Conservation (phyloP, 2,329 filamentous ascomycete genomes). For the Mariannaea elegans region DNA sequence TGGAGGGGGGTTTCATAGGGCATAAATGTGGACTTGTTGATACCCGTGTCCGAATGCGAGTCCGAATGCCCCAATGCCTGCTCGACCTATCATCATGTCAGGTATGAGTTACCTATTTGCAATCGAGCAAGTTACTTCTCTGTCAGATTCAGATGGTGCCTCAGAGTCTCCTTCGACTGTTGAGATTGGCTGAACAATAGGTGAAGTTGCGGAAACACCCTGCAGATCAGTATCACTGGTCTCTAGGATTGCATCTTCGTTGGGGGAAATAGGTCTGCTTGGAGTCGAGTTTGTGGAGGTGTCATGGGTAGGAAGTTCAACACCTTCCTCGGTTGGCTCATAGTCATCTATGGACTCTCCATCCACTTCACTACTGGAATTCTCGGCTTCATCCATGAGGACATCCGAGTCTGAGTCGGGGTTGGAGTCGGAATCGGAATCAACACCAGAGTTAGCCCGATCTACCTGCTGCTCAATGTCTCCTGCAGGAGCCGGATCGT, state of each 20-base stretch:
- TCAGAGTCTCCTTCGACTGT: slow-evolving; percentile 35
- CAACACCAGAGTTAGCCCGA: neutral
- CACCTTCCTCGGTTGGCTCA: slow-evolving; percentile 60
- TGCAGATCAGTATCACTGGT: slow-evolving; percentile 41
- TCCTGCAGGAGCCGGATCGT: neutral
- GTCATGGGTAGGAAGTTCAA: slow-evolving; percentile 25
- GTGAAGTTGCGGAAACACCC: slow-evolving; percentile 31
- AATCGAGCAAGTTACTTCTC: slow-evolving; percentile 55
- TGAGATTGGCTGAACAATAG: slow-evolving; percentile 45
- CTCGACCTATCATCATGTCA: slow-evolving; percentile 36
- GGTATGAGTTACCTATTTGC: slow-evolving; percentile 18
- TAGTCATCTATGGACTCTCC: slow-evolving; percentile 59
- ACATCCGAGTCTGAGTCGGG: slow-evolving; percentile 31
- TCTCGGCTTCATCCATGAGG: slow-evolving; percentile 35
- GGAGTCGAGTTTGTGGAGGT: slow-evolving; percentile 11
- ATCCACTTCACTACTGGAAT: slow-evolving; percentile 38
- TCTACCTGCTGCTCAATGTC: neutral
- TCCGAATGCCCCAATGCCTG: slow-evolving; percentile 8
- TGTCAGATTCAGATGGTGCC: slow-evolving; percentile 38
- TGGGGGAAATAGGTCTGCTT: slow-evolving; percentile 24
- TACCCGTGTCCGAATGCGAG: slow-evolving; percentile 9
- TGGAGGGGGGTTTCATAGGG: slow-evolving; percentile 87
- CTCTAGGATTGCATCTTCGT: slow-evolving; percentile 33
- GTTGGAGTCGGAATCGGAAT: slow-evolving; percentile 3
- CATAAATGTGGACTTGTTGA: slow-evolving; percentile 39